phyloP scores from a whole-genome alignment of 1,284 basidiomycete genomes.

The Cryptococcus sp. region DNA sequence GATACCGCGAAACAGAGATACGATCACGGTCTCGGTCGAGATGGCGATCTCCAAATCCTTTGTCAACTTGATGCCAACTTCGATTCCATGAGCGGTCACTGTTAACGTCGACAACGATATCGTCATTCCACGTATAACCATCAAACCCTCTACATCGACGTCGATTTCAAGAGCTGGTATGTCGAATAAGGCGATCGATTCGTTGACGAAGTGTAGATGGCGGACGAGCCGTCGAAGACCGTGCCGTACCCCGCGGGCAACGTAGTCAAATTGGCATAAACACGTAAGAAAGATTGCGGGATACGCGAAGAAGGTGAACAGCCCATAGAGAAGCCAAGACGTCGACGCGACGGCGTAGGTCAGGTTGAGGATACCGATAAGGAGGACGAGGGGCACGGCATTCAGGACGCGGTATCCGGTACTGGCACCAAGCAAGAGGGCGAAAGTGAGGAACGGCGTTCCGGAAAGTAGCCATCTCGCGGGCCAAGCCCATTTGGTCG shows the following conservation, averaged over 20 bases:
- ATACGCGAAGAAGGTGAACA: conserved; percentile 6
- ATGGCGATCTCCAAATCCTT: conserved; percentile 20
- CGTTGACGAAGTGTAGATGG: conserved; percentile 17
- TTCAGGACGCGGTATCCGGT: conserved; percentile 9
- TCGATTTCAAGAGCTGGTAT: conserved; percentile 21
- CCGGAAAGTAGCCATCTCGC: conserved; percentile 16
- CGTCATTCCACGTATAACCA: conserved; percentile 19
- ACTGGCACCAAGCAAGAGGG: conserved; percentile 10
- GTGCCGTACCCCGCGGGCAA: conserved; percentile 6
- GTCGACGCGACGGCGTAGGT: conserved; percentile 15
- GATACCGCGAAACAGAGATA: conserved; percentile 12
- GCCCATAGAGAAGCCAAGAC: conserved; percentile 16
- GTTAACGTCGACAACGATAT: conserved; percentile 17
- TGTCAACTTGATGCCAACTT: conserved; percentile 20
- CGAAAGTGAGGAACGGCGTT: conserved; percentile 12
- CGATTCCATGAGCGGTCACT: conserved; percentile 17
- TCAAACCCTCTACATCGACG: conserved; percentile 20
- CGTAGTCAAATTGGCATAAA: conserved; percentile 14
- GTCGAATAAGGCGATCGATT: conserved; percentile 19
- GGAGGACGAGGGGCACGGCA: conserved; percentile 11
- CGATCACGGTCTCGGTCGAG: conserved; percentile 10
- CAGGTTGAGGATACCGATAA: conserved; percentile 12
- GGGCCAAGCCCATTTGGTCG: conserved; percentile 9
- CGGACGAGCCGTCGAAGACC: conserved; percentile 9
- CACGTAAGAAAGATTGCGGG: conserved; percentile 14